A percentile compares a stretch with the other conserved stretches of the same genome.
Evolutionary conservation across 1,284 basidiomycete species (phyloP).

Genomic region (Leccinum insolens): DNA sequence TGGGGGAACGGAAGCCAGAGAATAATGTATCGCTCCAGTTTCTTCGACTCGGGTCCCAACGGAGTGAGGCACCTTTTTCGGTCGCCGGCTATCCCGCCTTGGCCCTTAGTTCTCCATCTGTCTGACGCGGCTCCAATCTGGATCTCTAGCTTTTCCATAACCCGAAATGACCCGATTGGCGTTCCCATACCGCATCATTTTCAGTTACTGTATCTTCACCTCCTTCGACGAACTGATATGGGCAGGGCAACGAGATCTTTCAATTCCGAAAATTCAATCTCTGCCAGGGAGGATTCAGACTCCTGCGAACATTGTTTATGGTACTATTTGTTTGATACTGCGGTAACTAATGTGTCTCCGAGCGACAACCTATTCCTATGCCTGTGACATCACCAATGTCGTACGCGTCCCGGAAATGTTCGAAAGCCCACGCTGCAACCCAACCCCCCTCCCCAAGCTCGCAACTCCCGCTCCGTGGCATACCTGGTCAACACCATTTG

Average conservation of each 20-base stretch:
- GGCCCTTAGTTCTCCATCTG: background rate
- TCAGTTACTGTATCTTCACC: background rate
- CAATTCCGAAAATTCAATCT: background rate
- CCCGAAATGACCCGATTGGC: background rate
- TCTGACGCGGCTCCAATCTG: background rate
- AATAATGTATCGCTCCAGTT: background rate
- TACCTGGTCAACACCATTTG: background rate
- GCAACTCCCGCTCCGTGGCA: background rate
- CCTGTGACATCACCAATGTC: too few species aligned
- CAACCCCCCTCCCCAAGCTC: too few species aligned
- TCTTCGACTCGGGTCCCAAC: conserved; percentile 1
- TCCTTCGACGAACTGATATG: background rate
- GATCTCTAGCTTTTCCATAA: background rate
- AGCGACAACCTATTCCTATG: too few species aligned
- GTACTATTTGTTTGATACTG: too few species aligned
- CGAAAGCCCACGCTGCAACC: too few species aligned
- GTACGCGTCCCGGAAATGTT: too few species aligned
- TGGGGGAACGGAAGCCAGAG: background rate
- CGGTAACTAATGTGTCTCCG: too few species aligned
- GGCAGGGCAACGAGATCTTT: background rate
- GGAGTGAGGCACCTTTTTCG: background rate
- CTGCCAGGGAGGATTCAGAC: background rate
- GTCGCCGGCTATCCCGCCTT: background rate
- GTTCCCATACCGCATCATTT: background rate
- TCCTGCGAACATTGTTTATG: background rate